Conservation (phyloP, 1,284 basidiomycete species). For the Omphalotus olearius region DNA sequence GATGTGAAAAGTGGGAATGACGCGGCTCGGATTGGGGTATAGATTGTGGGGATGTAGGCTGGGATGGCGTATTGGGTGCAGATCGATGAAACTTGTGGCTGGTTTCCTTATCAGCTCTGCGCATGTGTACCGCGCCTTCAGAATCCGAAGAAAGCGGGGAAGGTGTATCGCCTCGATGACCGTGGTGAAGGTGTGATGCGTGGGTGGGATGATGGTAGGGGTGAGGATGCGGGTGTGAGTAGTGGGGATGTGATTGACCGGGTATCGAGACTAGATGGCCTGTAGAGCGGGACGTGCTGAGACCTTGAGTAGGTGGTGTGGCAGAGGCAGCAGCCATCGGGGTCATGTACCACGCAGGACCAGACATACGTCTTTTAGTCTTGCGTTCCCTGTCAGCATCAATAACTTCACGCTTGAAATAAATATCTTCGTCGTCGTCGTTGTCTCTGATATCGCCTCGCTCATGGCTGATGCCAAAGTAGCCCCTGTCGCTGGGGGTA, state of each 20-base stretch:
- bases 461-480: conserved; percentile 40
- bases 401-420: conserved; percentile 6
- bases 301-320: conserved; percentile 9
- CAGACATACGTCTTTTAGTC: conserved; percentile 40
- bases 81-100: neutral
- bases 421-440: conserved; percentile 7
- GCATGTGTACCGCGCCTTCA: conserved; percentile 27
- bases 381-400: conserved; percentile 15
- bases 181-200: conserved; percentile 3
- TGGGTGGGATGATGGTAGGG: conserved; percentile 3
- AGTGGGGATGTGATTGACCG: conserved; percentile 14
- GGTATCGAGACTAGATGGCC: conserved; percentile 34
- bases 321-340: conserved; percentile 17
- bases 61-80: neutral
- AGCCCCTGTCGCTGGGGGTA: conserved; percentile 31
- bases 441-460: conserved; percentile 20
- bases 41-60: neutral
- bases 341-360: conserved; percentile 49
- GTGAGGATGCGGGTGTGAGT: conserved; percentile 9
- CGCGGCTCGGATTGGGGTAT: neutral
- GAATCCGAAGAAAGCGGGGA: conserved; percentile 69
- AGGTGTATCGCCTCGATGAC: conserved; percentile 43
- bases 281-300: conserved; percentile 37
- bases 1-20: neutral
- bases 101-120: neutral